These are phyloP conservation scores for Phaffia rhodozyma DNA, from an alignment of 1,284 basidiomycete genomes.

Conservation along the genomic window DNA sequence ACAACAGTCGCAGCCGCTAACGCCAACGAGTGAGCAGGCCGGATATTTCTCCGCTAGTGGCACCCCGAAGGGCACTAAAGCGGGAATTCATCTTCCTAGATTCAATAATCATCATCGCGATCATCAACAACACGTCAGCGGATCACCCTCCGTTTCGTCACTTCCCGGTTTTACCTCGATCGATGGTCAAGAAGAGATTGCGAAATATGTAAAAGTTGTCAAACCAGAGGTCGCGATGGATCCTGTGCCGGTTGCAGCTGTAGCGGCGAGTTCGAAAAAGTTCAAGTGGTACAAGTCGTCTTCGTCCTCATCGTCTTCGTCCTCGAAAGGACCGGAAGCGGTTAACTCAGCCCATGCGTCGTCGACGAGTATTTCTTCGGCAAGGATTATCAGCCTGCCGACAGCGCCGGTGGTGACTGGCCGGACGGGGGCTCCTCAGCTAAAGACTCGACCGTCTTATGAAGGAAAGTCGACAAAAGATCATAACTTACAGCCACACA, in stretches of 20 bases:
- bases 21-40: not conserved
- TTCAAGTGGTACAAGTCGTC: conserved; percentile 45
- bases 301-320: not conserved
- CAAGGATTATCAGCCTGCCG: not conserved
- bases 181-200: conserved; percentile 35
- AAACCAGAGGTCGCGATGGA: conserved; percentile 36
- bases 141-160: conserved; percentile 24
- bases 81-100: conserved; percentile 26
- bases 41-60: not conserved
- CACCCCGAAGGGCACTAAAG: not conserved
- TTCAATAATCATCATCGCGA: conserved; percentile 30
- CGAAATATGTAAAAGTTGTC: conserved; percentile 33
- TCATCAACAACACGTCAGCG: conserved; percentile 31
- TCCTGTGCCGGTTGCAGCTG: conserved; percentile 26
- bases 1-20: not conserved
- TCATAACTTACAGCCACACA: conserved; percentile 83
- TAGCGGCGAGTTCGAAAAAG: conserved; percentile 30
- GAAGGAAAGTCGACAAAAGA: conserved; percentile 32
- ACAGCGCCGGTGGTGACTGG: not conserved
- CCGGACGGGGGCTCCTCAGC: not conserved
- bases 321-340: conserved; percentile 7
- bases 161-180: conserved; percentile 19
- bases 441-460: too few species aligned
- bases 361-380: not conserved
- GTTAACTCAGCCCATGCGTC: not conserved